These are phyloP conservation scores for Geotrichum reessii DNA, from an alignment of 1,139 yeast species.

Conservation along the genomic window DNA sequence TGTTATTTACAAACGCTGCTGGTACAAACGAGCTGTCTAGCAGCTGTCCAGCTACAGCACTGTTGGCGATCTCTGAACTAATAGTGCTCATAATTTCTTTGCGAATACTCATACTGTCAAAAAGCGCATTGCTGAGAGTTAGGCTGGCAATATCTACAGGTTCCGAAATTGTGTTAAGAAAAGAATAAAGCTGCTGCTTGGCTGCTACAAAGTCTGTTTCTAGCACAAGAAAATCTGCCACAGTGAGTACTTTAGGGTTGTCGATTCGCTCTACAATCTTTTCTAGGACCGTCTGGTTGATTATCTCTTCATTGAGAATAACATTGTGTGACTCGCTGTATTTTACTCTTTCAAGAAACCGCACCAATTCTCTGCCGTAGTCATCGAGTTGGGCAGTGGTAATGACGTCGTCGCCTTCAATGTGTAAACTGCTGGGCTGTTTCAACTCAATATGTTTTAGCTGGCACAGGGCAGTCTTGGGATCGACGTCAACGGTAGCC, in stretches of 20 bases:
- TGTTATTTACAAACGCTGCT: background rate
- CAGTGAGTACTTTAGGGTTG: background rate
- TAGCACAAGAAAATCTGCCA: background rate
- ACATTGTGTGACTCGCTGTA: background rate
- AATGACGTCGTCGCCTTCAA: background rate
- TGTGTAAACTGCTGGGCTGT: background rate
- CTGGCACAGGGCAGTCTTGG: background rate
- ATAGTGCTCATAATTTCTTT: background rate
- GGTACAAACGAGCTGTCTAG: background rate
- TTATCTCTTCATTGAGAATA: background rate
- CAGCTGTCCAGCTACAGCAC: background rate
- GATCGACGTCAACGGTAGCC: background rate
- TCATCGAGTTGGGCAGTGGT: background rate
- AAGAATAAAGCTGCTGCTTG: background rate
- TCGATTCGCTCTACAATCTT: background rate
- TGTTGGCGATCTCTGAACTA: background rate
- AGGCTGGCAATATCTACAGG: background rate
- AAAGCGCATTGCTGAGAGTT: background rate
- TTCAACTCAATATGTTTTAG: background rate
- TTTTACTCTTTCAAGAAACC: background rate
- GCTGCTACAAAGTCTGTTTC: background rate
- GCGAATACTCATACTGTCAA: background rate
- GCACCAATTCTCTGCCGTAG: background rate
- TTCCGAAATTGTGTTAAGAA: background rate
- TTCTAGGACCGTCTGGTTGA: background rate